Percentiles rank a stretch among this genome's conserved stretches.
These are phyloP conservation scores for Nemania sp. DNA, from an alignment of 2,329 filamentous ascomycete species.

Conservation along the genomic window DNA sequence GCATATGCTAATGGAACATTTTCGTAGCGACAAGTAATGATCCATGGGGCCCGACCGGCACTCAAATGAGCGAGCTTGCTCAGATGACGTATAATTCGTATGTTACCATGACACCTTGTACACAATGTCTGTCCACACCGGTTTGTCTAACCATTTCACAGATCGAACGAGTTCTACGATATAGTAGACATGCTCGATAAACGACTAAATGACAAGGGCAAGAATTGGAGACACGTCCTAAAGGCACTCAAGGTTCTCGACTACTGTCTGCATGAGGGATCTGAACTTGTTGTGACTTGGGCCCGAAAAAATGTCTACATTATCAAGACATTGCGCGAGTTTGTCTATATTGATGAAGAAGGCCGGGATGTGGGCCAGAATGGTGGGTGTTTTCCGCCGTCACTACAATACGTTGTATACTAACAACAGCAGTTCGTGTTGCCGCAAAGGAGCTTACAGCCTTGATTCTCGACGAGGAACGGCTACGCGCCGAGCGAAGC, in stretches of 20 bases:
- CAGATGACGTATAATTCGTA: slow-evolving; percentile 98
- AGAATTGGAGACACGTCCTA: slow-evolving; percentile 98
- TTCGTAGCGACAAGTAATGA: slow-evolving; percentile 95
- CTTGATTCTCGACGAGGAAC: slow-evolving; percentile 92
- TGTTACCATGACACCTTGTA: slow-evolving; percentile 51
- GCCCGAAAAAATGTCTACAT: slow-evolving; percentile 98
- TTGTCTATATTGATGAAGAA: slow-evolving; percentile 96
- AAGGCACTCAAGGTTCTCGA: slow-evolving; percentile 98
- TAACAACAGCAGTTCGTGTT: slow-evolving; percentile 78
- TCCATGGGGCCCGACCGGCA: slow-evolving; percentile 96
- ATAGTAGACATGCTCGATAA: slow-evolving; percentile 99
- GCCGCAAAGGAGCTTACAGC: slow-evolving; percentile 96
- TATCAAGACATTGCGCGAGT: slow-evolving; percentile 97
- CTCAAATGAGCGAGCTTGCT: slow-evolving; percentile 98
- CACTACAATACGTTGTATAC: slow-evolving; percentile 41
- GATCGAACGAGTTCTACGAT: slow-evolving; percentile 97
- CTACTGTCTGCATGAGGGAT: slow-evolving; percentile 97
- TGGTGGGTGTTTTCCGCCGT: slow-evolving; percentile 67
- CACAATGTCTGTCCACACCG: slow-evolving; percentile 4
- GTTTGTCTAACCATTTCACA: slow-evolving; percentile 54
- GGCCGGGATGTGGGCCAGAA: slow-evolving; percentile 96
- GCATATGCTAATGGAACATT: slow-evolving; percentile 47
- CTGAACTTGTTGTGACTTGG: slow-evolving; percentile 96
- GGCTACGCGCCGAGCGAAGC: slow-evolving; percentile 87
- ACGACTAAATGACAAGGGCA: slow-evolving; percentile 97